These are phyloP conservation scores for Clausena lansium DNA, from an alignment of 345 rosid genomes.

Conservation along the genomic window DNA sequence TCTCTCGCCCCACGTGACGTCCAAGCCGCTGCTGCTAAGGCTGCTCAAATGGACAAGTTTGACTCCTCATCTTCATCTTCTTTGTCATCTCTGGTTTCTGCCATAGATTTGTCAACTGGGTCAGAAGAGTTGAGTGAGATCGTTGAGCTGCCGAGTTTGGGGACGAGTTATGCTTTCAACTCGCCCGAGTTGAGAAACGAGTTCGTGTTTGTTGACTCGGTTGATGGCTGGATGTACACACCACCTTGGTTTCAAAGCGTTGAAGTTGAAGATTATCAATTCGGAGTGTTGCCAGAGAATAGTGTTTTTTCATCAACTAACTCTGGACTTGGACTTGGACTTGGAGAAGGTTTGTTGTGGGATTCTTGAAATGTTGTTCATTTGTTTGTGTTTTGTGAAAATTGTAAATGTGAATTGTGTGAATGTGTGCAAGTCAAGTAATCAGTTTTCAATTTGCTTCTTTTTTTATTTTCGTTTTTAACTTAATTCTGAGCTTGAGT, in stretches of 20 bases:
- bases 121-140: constrained; percentile 76
- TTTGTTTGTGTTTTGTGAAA: background rate
- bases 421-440: background rate
- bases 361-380: constrained; percentile 10
- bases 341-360: constrained; percentile 34
- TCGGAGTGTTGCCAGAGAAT: constrained; percentile 6
- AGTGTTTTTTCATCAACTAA: constrained; percentile 5
- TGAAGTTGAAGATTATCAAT: constrained; percentile 37
- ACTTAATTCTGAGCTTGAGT: background rate
- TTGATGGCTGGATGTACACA: constrained; percentile 41
- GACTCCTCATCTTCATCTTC: constrained; percentile 32
- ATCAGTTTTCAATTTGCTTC: background rate
- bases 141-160: constrained; percentile 75
- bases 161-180: constrained; percentile 33
- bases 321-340: too few relatives aligned
- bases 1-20: constrained; percentile 79
- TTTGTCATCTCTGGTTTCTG: constrained; percentile 46
- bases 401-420: constrained; percentile 1
- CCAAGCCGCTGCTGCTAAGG: constrained; percentile 90
- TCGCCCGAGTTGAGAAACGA: constrained; percentile 34
- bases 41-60: constrained; percentile 64
- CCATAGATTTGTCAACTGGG: constrained; percentile 48
- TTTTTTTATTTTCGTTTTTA: background rate
- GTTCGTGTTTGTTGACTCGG: constrained; percentile 48
- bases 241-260: constrained; percentile 44